Conservation (phyloP, 495 filamentous ascomycete genomes). For the Penicillium paxilli region DNA sequence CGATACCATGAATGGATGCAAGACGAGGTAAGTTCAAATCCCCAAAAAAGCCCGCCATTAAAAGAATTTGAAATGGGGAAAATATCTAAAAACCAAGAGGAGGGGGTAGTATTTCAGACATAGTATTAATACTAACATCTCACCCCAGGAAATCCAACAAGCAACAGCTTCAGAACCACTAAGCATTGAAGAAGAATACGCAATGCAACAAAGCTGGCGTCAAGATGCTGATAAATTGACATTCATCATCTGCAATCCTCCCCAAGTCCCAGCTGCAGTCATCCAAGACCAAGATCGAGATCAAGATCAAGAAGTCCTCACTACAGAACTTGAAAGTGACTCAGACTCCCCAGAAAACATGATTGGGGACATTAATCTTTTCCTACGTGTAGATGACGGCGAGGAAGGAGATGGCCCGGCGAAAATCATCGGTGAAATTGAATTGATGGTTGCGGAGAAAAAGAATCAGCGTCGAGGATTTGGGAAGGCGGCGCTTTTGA, state of each 20-base stretch:
- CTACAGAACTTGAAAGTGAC: too few relatives aligned
- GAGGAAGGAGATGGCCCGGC: constrained; percentile 40
- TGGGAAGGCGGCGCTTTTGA: constrained; percentile 62
- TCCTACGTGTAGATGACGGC: constrained; percentile 59
- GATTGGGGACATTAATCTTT: constrained; percentile 87
- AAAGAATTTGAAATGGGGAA: too few relatives aligned
- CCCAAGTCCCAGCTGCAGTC: too few relatives aligned
- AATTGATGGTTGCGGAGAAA: constrained; percentile 81
- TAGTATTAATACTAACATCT: too few relatives aligned
- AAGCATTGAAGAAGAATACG: constrained; percentile 74
- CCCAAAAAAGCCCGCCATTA: neutral
- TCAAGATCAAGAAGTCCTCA: neutral
- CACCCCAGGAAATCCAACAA: constrained; percentile 68
- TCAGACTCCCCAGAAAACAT: constrained; percentile 50
- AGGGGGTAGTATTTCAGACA: too few relatives aligned
- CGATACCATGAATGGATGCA: constrained; percentile 91
- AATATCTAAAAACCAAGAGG: too few relatives aligned
- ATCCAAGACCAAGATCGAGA: too few relatives aligned
- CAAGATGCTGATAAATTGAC: constrained; percentile 59
- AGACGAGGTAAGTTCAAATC: constrained; percentile 58
- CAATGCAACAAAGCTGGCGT: constrained; percentile 83
- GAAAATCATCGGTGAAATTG: constrained; percentile 68
- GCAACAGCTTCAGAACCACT: constrained; percentile 83
- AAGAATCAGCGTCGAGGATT: constrained; percentile 60
- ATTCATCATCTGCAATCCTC: constrained; percentile 47